Conservation (phyloP, 768 basidiomycete genomes). For the Pisolithus microcarpus region DNA sequence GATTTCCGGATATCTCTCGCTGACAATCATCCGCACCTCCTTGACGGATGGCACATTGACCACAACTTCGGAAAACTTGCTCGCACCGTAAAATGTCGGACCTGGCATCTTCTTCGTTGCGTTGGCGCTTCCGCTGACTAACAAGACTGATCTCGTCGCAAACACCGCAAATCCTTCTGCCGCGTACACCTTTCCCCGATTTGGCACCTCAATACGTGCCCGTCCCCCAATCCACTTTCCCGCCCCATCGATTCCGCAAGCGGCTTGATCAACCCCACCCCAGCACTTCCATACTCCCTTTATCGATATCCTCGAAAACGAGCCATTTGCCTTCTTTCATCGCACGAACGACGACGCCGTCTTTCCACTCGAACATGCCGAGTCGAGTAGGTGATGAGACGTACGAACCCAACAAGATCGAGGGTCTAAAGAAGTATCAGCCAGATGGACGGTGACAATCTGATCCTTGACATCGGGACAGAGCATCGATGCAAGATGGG, state of each 20-base stretch:
- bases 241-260: conserved; percentile 64
- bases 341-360: conserved; percentile 85
- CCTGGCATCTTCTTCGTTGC: conserved; percentile 33
- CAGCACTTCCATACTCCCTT: conserved; percentile 83
- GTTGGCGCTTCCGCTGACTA: conserved; percentile 33
- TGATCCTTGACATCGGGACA: conserved; percentile 56
- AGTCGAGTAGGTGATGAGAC: conserved; percentile 76
- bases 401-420: conserved; percentile 92
- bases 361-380: conserved; percentile 93
- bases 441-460: conserved; percentile 81
- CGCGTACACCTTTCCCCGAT: conserved; percentile 67
- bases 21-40: conserved; percentile 68
- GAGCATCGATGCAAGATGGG: conserved; percentile 64
- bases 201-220: conserved; percentile 65
- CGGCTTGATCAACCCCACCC: conserved; percentile 79
- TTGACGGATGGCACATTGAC: conserved; percentile 52
- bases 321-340: conserved; percentile 91
- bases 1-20: conserved; percentile 58
- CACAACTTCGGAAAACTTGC: conserved; percentile 72
- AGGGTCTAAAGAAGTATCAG: conserved; percentile 92
- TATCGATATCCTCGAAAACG: conserved; percentile 87
- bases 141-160: conserved; percentile 69
- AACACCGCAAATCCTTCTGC: conserved; percentile 79
- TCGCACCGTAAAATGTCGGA: conserved; percentile 75
- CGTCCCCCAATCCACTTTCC: conserved; percentile 72